Evolutionary conservation across 805 yeast genomes (phyloP), one percentile per base, ranked within the genome.

Genomic region (Candida ulmi): DNA sequence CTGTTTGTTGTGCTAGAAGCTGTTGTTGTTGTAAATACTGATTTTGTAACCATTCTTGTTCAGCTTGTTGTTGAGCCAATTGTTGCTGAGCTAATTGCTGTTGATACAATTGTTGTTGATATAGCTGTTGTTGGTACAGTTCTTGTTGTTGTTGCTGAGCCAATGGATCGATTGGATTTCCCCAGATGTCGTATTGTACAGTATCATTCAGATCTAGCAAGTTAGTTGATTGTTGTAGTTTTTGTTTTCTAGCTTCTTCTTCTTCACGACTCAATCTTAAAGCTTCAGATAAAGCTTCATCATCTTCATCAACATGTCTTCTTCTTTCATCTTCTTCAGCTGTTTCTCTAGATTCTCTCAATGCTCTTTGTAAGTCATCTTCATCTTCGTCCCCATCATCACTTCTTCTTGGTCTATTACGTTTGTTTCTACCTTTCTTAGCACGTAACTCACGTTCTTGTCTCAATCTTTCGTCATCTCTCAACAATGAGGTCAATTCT

Each of bases 321-420:
- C 81, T 69, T 38, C 69, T 70, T 45, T 78, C 84, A 49, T 88
- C 96, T 45, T 85, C 90, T 47, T 83, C 88, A 1, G 95, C 96
- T 2, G 95, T 86, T 51, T 71, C 60, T 54, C 77, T 75, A 38
- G 95, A 83, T 54, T 82, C 83, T 50, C 84, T 95, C 38, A 91
- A 65, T 0, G 96, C 97, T 35, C 72, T 71, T 60, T 78, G 81
- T 48, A 91, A 65, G 39, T 87, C 96, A 16, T 78, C 83, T 52
- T 88, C 96, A 44, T 74, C 72, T 17, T 75, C 79, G 17, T 65
- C 64, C 42, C 42, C 62, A n/a, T 43, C 48, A 6, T 44, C 52
- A 33, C 60, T 51, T 39, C 67, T 57, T 34, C 63, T 51, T 24
- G 55, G 47, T 37, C 65, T 55, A 37, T 63, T 52, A 37, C 64